Evolutionary conservation across 2,329 filamentous ascomycete species (phyloP), one percentile per base, ranked within the genome.

Genomic region (Trichoderma asperellum): DNA sequence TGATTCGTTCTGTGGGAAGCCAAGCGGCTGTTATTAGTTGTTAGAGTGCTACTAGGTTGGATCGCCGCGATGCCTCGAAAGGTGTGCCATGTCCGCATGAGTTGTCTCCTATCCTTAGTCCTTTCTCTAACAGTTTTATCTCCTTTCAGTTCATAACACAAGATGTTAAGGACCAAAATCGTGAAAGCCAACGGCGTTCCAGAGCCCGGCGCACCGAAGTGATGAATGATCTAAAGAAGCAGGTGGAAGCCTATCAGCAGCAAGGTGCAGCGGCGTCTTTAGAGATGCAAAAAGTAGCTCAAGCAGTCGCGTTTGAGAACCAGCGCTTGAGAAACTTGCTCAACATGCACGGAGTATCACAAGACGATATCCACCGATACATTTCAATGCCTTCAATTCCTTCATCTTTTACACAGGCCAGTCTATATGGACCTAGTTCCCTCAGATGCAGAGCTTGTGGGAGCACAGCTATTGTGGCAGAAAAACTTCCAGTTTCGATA

Each of bases 151-250:
- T 66, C 27, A 53, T 67, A 0, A 70, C 68, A 0, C 43, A 47
- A 55, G 57, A 66, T 49, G 68, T 56, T 14, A 64, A 64, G 16
- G 56, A 56, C 37, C 69, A 71, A 47, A 70, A 71, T 47, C 70
- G 70, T 10, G 68, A 71, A 24, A 60, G 58, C n/a, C 70, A 71
- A 16, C 55, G 70, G 12, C 63, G 68, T n/a, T 71, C 70, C 4
- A 53, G 70, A 14, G 70, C 70, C 1, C 57, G 70, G 5, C 68
- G 68, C 24, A 34, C 40, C 24, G 68, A 71, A 24, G 34, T 71
- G 24, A 47, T 71, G 2, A 55, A 66, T 21, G 70, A 71, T 24
- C 70, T 71, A 29, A 59, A 68, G 37, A 52, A 53, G 8, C 68
- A 62, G 16, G 37, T 71, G 12, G 58, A 70, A 14, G 11, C 35